Percentiles rank a stretch among this genome's conserved stretches.
Conservation (phyloP, 2,329 filamentous ascomycete genomes). For the Trichoderma arundinaceum region DNA sequence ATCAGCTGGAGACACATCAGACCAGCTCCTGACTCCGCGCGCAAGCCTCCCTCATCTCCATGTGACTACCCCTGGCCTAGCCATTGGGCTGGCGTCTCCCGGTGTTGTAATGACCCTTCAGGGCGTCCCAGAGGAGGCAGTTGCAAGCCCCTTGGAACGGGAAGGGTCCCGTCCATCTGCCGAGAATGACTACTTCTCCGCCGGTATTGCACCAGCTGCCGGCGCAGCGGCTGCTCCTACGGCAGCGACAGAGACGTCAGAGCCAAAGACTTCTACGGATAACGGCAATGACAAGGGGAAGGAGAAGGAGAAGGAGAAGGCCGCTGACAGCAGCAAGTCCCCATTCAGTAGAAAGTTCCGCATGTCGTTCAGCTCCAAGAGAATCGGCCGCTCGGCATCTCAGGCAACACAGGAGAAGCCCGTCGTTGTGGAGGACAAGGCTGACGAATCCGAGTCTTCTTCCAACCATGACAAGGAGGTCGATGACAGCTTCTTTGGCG, state of each 20-base stretch:
- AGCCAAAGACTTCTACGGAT: conserved; percentile 57
- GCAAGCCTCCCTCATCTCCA: conserved; percentile 67
- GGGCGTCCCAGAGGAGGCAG: conserved; percentile 55
- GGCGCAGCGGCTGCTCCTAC: conserved; percentile 36
- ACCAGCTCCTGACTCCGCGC: conserved; percentile 64
- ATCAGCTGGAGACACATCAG: conserved; percentile 48
- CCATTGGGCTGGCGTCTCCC: conserved; percentile 79
- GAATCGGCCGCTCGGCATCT: conserved; percentile 72
- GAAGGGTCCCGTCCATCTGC: conserved; percentile 65
- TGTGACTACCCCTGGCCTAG: conserved; percentile 74
- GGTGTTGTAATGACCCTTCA: conserved; percentile 48
- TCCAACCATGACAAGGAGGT: conserved; percentile 73
- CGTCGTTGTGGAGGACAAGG: conserved; percentile 75
- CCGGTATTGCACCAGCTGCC: conserved; percentile 57
- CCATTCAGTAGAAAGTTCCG: conserved; percentile 87
- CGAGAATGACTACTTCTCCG: conserved; percentile 81
- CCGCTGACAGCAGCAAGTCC: conserved; percentile 60
- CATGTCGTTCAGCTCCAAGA: conserved; percentile 84
- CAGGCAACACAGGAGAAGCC: conserved; percentile 70
- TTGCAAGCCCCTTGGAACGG: conserved; percentile 58
- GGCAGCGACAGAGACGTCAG: conserved; percentile 39
- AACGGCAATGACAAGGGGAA: conserved; percentile 56
- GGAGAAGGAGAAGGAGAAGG: conserved; percentile 53
- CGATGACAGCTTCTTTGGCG: conserved; percentile 75
- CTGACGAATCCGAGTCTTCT: conserved; percentile 68